Base-by-base conservation (phyloP, 148 eudicot species). In the Camellia japonica region DNA sequence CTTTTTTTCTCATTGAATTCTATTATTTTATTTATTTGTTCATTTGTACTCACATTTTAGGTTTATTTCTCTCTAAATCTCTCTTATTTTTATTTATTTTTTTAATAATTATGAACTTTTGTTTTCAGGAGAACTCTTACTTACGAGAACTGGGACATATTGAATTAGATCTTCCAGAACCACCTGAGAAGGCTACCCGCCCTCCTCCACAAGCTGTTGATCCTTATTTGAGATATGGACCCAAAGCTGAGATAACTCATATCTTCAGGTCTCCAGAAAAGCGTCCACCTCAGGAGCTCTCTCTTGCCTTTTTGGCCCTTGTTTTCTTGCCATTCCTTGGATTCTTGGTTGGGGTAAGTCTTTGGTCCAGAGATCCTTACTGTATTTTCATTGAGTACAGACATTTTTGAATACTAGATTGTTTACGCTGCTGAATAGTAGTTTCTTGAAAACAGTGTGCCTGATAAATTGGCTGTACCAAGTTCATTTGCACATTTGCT, bases 181-280 rank as follows among this genome's bases (percentile, higher is more conserved):
- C 95, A 80, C 98, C 98, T 68, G 98, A 95, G 82, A 93, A 91
- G 84, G 93, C 94, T 78, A 77, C 92, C 63, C 98, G 92, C 13
- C 93, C 99, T 82, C 98, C 97, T 82, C 84, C 91, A 52, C 93
- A 79, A 75, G 84, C 98, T 16, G 83, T 90, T 86, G 95, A 93
- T 83, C 90, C 94, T 20, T 90, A 86, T 81, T 86, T 87, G 16
- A 93, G 94, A 88, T 93, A 84, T 82, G 94, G 90, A 66, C 98
- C 99, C 75, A 92, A 93, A 86, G 91, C 90, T 70, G 99, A 96
- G 86, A 96, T 96, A 61, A n/a, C 85, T 13, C 98, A 96, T 83
- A 92, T 96, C 54, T 96, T 96, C 79, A 88, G 99, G 83, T 49
- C 75, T 84, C 94, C 98, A 43, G 99, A 96, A 73, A 96, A 91